Evolutionary conservation across 2,329 filamentous ascomycete species (phyloP).

Genomic region (Westerdykella sp.): DNA sequence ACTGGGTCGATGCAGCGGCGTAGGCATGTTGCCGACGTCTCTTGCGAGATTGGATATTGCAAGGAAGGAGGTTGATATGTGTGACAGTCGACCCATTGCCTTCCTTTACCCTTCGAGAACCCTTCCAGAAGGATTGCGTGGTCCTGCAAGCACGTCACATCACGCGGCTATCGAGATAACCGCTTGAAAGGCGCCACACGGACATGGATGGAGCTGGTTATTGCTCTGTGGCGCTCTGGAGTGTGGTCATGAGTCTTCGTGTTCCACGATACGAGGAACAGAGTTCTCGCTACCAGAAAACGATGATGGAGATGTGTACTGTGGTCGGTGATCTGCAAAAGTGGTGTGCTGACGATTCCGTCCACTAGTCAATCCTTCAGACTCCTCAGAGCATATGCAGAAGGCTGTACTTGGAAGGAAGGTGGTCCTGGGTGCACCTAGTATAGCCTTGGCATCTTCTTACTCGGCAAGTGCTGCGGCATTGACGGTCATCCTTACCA

Average conservation of each 20-base stretch:
- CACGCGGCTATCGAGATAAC: constrained; percentile 12
- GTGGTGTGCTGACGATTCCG: too few species aligned
- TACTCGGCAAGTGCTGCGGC: too few species aligned
- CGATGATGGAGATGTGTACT: not conserved
- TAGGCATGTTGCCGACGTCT: not conserved
- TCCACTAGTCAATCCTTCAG: too few species aligned
- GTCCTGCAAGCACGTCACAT: constrained; percentile 4
- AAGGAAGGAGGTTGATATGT: constrained; percentile 2
- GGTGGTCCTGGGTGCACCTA: too few species aligned
- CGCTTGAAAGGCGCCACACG: constrained; percentile 13
- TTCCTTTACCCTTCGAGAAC: not conserved
- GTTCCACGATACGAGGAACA: not conserved
- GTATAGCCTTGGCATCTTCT: too few species aligned
- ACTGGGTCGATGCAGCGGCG: not conserved
- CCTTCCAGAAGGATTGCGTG: constrained; percentile 6
- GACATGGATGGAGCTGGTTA: constrained; percentile 7
- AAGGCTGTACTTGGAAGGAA: too few species aligned
- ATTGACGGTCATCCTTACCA: too few species aligned
- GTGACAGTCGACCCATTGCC: constrained; percentile 1
- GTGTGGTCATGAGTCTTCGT: not conserved
- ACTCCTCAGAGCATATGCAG: too few species aligned
- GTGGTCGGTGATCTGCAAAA: constrained; percentile 1
- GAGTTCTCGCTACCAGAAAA: constrained; percentile 5
- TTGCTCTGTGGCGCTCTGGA: not conserved
- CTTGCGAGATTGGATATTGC: not conserved